phyloP scores from a whole-genome alignment of 1,139 yeast genomes.

The Candida sojae region DNA sequence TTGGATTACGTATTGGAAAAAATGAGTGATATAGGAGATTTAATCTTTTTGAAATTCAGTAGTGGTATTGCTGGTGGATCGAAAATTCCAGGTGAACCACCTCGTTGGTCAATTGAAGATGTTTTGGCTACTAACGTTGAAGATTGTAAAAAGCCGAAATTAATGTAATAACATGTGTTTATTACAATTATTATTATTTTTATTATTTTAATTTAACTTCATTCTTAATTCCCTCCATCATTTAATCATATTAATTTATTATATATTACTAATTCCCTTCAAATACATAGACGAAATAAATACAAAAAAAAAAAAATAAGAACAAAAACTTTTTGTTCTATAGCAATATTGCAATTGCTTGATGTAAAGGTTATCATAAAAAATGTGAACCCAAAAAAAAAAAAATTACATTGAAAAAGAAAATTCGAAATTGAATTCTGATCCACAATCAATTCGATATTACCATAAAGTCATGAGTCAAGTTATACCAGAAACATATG shows the following conservation, averaged over 20 bases:
- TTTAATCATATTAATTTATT: neutral
- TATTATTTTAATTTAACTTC: neutral
- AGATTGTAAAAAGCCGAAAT: slow-evolving; percentile 55
- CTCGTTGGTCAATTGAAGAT: slow-evolving; percentile 78
- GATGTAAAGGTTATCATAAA: too few species aligned
- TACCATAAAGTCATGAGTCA: neutral
- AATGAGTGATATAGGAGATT: slow-evolving; percentile 80
- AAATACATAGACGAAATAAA: slow-evolving; percentile 2
- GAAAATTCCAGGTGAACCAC: slow-evolving; percentile 56
- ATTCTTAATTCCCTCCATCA: neutral
- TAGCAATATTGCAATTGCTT: neutral
- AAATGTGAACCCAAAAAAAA: too few species aligned
- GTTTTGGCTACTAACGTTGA: slow-evolving; percentile 72
- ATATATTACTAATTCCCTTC: neutral
- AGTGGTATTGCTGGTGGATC: slow-evolving; percentile 76
- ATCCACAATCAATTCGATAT: neutral
- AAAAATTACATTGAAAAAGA: neutral
- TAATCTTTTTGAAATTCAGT: slow-evolving; percentile 73
- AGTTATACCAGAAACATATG: slow-evolving; percentile 42
- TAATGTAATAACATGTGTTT: slow-evolving; percentile 9
- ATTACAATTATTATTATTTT: neutral
- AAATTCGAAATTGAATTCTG: neutral
- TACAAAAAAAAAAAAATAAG: neutral
- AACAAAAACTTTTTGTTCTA: neutral
- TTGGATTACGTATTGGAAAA: slow-evolving; percentile 76